Conservation (phyloP, 225 moss, liverwort and hornwort genomes). For the Straminergon stramineum region DNA sequence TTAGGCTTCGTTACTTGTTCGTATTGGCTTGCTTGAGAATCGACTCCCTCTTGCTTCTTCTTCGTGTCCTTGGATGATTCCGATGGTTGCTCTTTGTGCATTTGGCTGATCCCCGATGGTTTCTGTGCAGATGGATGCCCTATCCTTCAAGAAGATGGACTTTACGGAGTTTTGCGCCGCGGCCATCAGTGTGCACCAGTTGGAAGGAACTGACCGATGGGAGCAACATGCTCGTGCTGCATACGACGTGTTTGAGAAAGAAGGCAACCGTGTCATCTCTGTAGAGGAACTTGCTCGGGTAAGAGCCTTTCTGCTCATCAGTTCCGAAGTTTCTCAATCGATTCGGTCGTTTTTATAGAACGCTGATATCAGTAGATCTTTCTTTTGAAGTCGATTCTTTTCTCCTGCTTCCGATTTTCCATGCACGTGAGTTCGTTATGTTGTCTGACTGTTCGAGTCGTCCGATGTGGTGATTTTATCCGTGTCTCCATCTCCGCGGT, state of each 20-base stretch:
- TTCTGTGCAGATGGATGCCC: conserved; percentile 67
- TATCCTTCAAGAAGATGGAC: conserved; percentile 87
- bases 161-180: conserved; percentile 84
- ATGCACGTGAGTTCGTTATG: not conserved
- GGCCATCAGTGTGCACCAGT: conserved; percentile 88
- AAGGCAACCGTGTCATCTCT: conserved; percentile 75
- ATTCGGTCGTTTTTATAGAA: not conserved
- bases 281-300: conserved; percentile 91
- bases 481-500: not conserved
- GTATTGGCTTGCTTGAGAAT: not conserved
- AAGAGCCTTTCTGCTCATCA: not conserved
- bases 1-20: not conserved
- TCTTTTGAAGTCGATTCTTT: not conserved
- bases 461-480: not conserved
- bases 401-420: not conserved
- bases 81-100: not conserved
- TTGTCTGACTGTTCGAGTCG: not conserved
- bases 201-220: conserved; percentile 88
- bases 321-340: not conserved
- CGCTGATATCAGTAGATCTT: not conserved
- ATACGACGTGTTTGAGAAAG: conserved; percentile 77
- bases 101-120: not conserved
- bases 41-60: not conserved
- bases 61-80: not conserved
- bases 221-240: conserved; percentile 84